phyloP scores from a whole-genome alignment of 768 basidiomycete species.

The Tremella mesenterica region DNA sequence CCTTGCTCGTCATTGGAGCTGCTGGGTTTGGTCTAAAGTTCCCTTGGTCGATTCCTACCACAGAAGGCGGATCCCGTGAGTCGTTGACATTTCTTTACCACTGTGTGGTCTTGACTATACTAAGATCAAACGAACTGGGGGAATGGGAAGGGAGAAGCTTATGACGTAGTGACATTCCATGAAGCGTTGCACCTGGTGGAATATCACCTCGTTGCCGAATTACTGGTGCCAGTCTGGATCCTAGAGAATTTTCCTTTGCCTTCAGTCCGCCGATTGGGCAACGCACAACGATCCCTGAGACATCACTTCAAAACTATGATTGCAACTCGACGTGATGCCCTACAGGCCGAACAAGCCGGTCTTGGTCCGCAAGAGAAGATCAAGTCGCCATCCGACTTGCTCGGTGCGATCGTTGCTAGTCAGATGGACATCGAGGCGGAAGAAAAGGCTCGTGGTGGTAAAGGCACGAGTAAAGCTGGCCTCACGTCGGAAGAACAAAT shows the following conservation, averaged over 20 bases:
- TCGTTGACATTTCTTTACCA: neutral
- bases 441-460: neutral
- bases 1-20: constrained; percentile 17
- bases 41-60: constrained; percentile 13
- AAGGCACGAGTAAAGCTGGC: constrained; percentile 9
- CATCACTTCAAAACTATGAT: constrained; percentile 14
- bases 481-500: constrained; percentile 28
- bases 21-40: constrained; percentile 10
- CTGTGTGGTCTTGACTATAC: neutral
- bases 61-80: constrained; percentile 10
- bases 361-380: constrained; percentile 6
- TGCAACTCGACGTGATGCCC: constrained; percentile 3
- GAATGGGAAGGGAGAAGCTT: neutral
- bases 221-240: constrained; percentile 6
- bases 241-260: constrained; percentile 3
- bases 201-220: constrained; percentile 8
- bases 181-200: constrained; percentile 18
- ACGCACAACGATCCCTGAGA: constrained; percentile 9
- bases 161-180: constrained; percentile 14
- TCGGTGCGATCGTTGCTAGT: constrained; percentile 18
- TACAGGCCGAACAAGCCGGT: neutral
- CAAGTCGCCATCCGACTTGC: constrained; percentile 11
- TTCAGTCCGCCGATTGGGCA: constrained; percentile 9
- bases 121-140: too few relatives aligned
- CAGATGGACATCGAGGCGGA: constrained; percentile 18